phyloP scores from a whole-genome alignment of 208 protist genomes.

The Leishmania lainsoni region DNA sequence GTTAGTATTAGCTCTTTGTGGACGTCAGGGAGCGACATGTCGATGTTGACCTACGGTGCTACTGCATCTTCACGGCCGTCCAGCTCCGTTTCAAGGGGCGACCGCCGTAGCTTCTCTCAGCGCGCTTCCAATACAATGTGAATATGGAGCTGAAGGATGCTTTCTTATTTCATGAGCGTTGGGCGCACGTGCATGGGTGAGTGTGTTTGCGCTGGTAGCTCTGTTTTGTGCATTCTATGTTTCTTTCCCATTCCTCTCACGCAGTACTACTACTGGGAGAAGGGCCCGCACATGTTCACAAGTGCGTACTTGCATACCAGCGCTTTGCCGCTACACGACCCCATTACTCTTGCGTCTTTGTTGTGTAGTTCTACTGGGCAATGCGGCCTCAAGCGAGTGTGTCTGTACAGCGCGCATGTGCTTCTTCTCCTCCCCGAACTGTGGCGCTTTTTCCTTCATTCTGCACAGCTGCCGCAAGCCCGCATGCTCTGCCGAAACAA shows the following conservation, averaged over 20 bases:
- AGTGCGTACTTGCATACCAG: background rate
- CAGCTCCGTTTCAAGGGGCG: conserved; percentile 15
- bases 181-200: background rate
- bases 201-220: background rate
- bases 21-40: conserved; percentile 18
- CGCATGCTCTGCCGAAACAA: background rate
- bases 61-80: background rate
- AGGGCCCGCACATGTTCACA: background rate
- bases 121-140: conserved; percentile 34
- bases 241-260: background rate
- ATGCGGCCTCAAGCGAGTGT: background rate
- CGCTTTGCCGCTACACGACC: background rate
- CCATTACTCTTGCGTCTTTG: background rate
- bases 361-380: background rate
- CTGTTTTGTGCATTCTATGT: no score
- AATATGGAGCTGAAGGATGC: background rate
- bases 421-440: background rate
- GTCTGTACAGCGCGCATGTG: background rate
- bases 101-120: conserved; percentile 18
- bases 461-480: background rate
- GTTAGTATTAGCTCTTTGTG: conserved; percentile 34
- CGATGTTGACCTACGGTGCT: conserved; percentile 6
- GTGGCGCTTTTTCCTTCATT: background rate
- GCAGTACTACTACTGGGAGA: background rate
- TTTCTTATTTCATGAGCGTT: background rate